These are phyloP conservation scores for Pseudohalonectria lignicola DNA, from an alignment of 2,329 filamentous ascomycete genomes.

Conservation along the genomic window DNA sequence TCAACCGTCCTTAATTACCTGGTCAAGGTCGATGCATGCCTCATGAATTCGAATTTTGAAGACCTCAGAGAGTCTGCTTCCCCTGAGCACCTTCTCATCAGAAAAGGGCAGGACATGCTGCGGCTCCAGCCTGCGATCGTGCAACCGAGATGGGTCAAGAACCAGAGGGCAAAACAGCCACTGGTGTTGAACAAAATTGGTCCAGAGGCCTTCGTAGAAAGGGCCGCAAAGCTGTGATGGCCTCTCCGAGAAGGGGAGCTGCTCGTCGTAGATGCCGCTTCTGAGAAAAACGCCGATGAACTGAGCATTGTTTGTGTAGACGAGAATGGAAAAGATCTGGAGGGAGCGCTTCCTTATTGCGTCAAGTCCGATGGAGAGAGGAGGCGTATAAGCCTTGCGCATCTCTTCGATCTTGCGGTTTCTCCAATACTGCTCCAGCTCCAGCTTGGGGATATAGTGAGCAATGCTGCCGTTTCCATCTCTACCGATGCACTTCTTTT, in stretches of 20 bases:
- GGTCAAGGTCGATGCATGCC: too few relatives aligned
- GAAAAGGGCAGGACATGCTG: neutral
- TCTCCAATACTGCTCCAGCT: conserved; percentile 6
- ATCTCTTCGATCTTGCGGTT: conserved; percentile 2
- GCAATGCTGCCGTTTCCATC: conserved; percentile 3
- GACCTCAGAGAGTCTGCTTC: too few relatives aligned
- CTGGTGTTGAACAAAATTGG: conserved; percentile 2
- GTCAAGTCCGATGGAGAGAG: conserved; percentile 3
- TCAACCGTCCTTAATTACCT: too few relatives aligned
- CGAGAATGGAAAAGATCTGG: conserved; percentile 8
- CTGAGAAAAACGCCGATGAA: conserved; percentile 4
- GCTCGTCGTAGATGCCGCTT: conserved; percentile 5
- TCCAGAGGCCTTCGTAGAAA: conserved; percentile 4
- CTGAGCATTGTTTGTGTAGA: conserved; percentile 3
- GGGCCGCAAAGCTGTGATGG: conserved; percentile 2
- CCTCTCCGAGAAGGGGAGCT: conserved; percentile 4
- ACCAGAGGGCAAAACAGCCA: conserved; percentile 6
- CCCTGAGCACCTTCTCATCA: neutral
- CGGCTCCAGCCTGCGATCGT: neutral
- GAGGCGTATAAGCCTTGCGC: conserved; percentile 3
- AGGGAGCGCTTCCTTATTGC: conserved; percentile 5
- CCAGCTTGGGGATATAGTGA: conserved; percentile 3
- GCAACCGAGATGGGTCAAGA: neutral
- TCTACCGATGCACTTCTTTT: conserved; percentile 1
- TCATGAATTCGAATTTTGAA: too few relatives aligned